Evolutionary conservation across 2,329 filamentous ascomycete genomes (phyloP).

Genomic region (Blastomyces gilchristii): DNA sequence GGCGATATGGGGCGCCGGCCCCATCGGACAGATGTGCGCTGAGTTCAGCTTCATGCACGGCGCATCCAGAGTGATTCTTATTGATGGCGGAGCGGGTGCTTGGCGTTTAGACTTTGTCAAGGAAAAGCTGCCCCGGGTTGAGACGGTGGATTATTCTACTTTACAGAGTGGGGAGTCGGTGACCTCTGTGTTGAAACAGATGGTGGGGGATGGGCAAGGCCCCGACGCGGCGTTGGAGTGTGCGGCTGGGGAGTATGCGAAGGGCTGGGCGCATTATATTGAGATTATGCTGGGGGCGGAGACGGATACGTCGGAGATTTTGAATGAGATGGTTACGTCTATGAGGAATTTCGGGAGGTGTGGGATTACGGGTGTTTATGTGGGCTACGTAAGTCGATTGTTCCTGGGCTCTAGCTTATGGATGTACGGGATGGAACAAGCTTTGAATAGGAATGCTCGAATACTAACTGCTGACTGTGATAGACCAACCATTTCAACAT

Average conservation of each 20-base stretch:
- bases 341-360: conserved; percentile 52
- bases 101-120: conserved; percentile 60
- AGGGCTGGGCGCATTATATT: conserved; percentile 52
- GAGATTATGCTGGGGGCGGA: conserved; percentile 57
- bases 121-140: conserved; percentile 53
- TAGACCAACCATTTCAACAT: conserved; percentile 75
- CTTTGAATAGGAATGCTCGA: background rate
- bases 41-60: conserved; percentile 59
- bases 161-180: conserved; percentile 55
- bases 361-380: conserved; percentile 64
- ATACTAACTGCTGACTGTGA: background rate
- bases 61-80: conserved; percentile 64
- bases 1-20: conserved; percentile 74
- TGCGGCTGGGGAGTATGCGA: conserved; percentile 53
- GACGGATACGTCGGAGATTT: conserved; percentile 63
- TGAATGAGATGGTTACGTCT: conserved; percentile 46
- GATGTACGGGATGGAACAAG: background rate
- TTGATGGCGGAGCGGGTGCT: conserved; percentile 56
- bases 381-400: conserved; percentile 42
- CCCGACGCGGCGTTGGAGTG: conserved; percentile 66
- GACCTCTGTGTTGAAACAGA: conserved; percentile 60
- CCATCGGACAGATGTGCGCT: conserved; percentile 70
- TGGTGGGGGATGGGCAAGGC: conserved; percentile 53
- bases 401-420: background rate
- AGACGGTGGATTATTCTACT: conserved; percentile 59